Conservation (phyloP, 805 yeast genomes). For the Yamadazyma scolyti region DNA sequence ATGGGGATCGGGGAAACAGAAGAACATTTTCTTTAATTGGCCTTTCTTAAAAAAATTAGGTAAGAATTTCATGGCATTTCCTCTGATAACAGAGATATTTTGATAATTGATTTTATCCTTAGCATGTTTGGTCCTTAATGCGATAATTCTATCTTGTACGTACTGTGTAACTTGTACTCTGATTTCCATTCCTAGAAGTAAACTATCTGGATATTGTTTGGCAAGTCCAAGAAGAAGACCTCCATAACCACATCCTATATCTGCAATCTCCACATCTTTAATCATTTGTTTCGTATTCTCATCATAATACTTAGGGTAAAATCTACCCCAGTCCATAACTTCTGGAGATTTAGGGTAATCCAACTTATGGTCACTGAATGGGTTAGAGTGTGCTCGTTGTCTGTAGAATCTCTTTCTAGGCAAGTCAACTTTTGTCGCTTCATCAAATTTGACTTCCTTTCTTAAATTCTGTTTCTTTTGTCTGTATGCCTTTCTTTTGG, state of each 20-base stretch:
- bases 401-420: conserved; percentile 88
- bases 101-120: conserved; percentile 48
- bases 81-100: conserved; percentile 87
- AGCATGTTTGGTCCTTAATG: conserved; percentile 61
- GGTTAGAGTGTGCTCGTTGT: conserved; percentile 97
- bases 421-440: conserved; percentile 39
- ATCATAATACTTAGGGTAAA: conserved; percentile 62
- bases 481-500: conserved; percentile 49
- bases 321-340: conserved; percentile 80
- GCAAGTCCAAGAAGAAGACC: conserved; percentile 82
- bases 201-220: conserved; percentile 65
- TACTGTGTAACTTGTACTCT: conserved; percentile 96
- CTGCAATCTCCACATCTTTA: conserved; percentile 79
- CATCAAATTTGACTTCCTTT: conserved; percentile 39
- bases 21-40: conserved; percentile 87
- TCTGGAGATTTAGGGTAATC: conserved; percentile 83
- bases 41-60: conserved; percentile 88
- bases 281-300: conserved; percentile 39
- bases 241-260: conserved; percentile 97
- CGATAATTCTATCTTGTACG: conserved; percentile 92
- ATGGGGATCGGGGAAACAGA: conserved; percentile 99
- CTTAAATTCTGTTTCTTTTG: conserved; percentile 30
- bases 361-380: conserved; percentile 90
- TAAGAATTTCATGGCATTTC: conserved; percentile 94
- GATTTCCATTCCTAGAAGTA: conserved; percentile 94